Conservation (phyloP, 306 rosid genomes). For the Citrullus colocynthis region DNA sequence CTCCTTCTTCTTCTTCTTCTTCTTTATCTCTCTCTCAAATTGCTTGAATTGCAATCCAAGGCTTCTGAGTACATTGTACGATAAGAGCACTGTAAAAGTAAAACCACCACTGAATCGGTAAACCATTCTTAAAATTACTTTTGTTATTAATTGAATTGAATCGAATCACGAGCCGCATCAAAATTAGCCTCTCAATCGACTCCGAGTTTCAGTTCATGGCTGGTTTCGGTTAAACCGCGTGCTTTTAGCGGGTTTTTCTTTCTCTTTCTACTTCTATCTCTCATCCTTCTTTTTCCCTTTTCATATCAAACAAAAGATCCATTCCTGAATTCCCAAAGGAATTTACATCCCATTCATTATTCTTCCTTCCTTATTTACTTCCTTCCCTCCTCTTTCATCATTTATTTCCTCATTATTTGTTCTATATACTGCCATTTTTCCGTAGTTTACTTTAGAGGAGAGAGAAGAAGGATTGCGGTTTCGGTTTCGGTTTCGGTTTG, state of each 20-base stretch:
- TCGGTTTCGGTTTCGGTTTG: background rate
- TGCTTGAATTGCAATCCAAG: conserved; percentile 5
- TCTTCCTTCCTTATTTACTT: conserved; percentile 1
- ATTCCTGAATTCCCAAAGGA: background rate
- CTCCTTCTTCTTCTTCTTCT: background rate
- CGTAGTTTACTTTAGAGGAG: background rate
- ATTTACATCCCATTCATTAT: background rate
- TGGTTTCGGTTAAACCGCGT: conserved; percentile 10
- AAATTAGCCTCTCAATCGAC: background rate
- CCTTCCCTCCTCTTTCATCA: background rate
- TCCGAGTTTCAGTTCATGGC: background rate
- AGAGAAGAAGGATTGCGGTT: background rate
- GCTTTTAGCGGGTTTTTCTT: conserved; percentile 7
- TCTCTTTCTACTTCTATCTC: background rate
- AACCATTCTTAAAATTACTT: background rate
- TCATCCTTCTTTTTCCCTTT: background rate
- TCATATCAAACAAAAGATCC: background rate
- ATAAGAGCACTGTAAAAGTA: background rate
- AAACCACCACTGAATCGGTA: background rate
- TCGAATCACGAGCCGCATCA: background rate
- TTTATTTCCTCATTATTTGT: background rate
- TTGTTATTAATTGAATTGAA: background rate
- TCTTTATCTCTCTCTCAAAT: background rate
- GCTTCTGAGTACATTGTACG: background rate
- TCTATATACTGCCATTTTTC: background rate